Conservation (phyloP, 805 yeast genomes). For the Wickerhamiella siamensis region DNA sequence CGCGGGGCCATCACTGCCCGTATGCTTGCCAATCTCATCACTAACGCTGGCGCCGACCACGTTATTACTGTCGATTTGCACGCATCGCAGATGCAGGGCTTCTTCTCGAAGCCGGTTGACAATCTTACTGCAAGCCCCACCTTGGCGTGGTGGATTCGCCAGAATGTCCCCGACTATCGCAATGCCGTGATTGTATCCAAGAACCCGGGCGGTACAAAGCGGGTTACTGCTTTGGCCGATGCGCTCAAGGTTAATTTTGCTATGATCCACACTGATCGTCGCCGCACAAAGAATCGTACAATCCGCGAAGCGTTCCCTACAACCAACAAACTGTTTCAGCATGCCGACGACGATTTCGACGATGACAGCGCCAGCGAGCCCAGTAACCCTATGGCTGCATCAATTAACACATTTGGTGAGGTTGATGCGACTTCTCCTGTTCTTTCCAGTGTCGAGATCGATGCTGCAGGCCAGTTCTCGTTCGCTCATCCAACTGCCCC, state of each 20-base stretch:
- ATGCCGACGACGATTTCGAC: conserved; percentile 12
- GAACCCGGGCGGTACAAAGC: conserved; percentile 97
- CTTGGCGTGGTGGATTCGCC: conserved; percentile 88
- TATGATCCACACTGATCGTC: conserved; percentile 96
- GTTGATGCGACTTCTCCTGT: not conserved
- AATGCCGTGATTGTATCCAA: conserved; percentile 95
- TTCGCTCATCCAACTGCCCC: not conserved
- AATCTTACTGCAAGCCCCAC: conserved; percentile 94
- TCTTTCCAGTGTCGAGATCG: conserved; percentile 1
- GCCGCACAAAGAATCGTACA: conserved; percentile 59
- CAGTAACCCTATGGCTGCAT: conserved; percentile 6
- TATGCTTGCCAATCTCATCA: conserved; percentile 82
- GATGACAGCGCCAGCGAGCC: conserved; percentile 2
- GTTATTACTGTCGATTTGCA: conserved; percentile 92
- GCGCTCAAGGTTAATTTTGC: conserved; percentile 91
- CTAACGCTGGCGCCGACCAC: conserved; percentile 99
- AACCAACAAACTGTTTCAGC: conserved; percentile 13
- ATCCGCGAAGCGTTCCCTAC: conserved; percentile 18
- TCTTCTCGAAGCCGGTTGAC: conserved; percentile 93
- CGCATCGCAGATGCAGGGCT: conserved; percentile 99
- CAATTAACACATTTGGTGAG: conserved; percentile 8
- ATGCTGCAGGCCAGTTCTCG: not conserved
- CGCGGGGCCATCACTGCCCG: conserved; percentile 98
- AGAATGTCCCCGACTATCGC: conserved; percentile 70
- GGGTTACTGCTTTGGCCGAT: conserved; percentile 97